phyloP scores from a whole-genome alignment of 768 basidiomycete species.

The Lactifluus rugatus region DNA sequence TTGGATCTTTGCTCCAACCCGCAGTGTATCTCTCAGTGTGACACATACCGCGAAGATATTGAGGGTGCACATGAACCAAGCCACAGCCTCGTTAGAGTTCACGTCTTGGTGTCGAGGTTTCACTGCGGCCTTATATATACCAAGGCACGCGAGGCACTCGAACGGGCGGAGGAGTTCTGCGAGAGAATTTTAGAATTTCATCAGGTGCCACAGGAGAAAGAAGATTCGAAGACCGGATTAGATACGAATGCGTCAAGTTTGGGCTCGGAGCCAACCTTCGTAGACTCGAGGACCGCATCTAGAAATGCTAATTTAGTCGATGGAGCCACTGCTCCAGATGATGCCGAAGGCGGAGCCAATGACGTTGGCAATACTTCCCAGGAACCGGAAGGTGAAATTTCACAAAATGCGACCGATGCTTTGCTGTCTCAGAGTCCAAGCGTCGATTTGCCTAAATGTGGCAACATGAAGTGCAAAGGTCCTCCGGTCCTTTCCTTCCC shows the following conservation, averaged over 20 bases:
- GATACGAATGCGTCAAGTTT: not conserved
- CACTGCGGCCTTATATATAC: not conserved
- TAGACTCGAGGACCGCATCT: not conserved
- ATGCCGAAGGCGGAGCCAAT: not conserved
- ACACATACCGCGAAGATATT: conserved; percentile 18
- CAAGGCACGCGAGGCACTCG: not conserved
- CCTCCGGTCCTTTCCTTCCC: conserved; percentile 17
- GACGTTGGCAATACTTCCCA: not conserved
- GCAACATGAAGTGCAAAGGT: conserved; percentile 16
- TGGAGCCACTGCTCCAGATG: not conserved
- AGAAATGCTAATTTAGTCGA: not conserved
- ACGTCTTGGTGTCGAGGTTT: conserved; percentile 12
- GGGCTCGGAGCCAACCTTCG: not conserved
- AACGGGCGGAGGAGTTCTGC: not conserved
- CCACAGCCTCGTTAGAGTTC: conserved; percentile 26
- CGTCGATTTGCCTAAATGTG: conserved; percentile 17
- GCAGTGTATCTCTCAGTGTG: conserved; percentile 19
- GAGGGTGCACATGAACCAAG: conserved; percentile 23
- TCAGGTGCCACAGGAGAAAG: not conserved
- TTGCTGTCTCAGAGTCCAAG: not conserved
- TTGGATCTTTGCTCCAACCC: conserved; percentile 26
- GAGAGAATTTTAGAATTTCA: not conserved
- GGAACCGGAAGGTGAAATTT: not conserved
- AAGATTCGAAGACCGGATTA: not conserved
- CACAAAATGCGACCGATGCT: no score